Percentiles rank a stretch among this genome's conserved stretches.
Conservation (phyloP, 1,284 basidiomycete genomes). For the Taiwanofungus camphoratus region DNA sequence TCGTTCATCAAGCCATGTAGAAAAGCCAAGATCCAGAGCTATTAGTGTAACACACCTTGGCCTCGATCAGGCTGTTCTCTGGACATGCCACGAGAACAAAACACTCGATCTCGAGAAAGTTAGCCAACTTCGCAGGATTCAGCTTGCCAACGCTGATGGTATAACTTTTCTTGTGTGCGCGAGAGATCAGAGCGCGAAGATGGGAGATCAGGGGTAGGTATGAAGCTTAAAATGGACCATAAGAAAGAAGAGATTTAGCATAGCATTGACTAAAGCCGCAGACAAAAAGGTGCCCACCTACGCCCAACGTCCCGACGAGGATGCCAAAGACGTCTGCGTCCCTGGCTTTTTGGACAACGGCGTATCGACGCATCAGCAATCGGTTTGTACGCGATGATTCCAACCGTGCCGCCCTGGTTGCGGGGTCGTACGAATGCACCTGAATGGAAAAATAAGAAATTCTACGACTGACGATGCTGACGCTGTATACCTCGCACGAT, state of each 20-base stretch:
- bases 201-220: constrained; percentile 81
- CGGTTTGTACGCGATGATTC: constrained; percentile 71
- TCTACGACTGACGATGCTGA: neutral
- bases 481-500: constrained; percentile 32
- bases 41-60: constrained; percentile 47
- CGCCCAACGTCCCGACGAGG: constrained; percentile 90
- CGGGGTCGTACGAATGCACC: constrained; percentile 78
- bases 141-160: constrained; percentile 95
- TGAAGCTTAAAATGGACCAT: too few relatives aligned
- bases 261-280: too few relatives aligned
- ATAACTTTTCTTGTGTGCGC: constrained; percentile 82
- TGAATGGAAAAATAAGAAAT: constrained; percentile 25
- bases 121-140: constrained; percentile 92
- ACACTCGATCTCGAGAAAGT: constrained; percentile 95
- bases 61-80: constrained; percentile 87
- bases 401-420: constrained; percentile 38
- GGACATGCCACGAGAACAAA: constrained; percentile 94
- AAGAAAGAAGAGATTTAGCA: too few relatives aligned
- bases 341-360: constrained; percentile 81
- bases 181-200: constrained; percentile 61
- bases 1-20: too few relatives aligned
- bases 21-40: too few relatives aligned
- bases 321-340: constrained; percentile 95
- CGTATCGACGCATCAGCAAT: constrained; percentile 90
- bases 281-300: constrained; percentile 51